Percentiles rank a stretch among this genome's conserved stretches.
phyloP scores from a whole-genome alignment of 805 yeast genomes.

The Saturnispora galanensis region DNA sequence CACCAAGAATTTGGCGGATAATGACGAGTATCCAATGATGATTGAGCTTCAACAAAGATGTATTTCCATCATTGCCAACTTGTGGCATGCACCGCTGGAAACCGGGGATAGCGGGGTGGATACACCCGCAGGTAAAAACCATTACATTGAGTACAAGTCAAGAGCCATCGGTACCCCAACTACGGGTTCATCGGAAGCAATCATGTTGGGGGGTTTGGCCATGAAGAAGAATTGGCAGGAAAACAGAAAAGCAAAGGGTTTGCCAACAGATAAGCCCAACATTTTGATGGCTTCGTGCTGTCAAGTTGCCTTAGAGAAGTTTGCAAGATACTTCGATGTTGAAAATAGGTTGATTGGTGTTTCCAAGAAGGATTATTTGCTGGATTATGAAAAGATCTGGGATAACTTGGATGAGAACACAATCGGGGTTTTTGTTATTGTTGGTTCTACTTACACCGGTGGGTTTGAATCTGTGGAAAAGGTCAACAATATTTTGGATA shows the following conservation, averaged over 20 bases:
- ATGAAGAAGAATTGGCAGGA: slow-evolving; percentile 86
- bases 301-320: slow-evolving; percentile 90
- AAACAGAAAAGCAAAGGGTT: slow-evolving; percentile 48
- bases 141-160: slow-evolving; percentile 10
- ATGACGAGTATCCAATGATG: slow-evolving; percentile 86
- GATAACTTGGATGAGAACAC: slow-evolving; percentile 80
- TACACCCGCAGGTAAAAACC: slow-evolving; percentile 9
- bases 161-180: slow-evolving; percentile 78
- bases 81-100: slow-evolving; percentile 64
- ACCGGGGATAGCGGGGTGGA: slow-evolving; percentile 15
- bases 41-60: slow-evolving; percentile 75
- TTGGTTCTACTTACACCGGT: slow-evolving; percentile 92
- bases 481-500: slow-evolving; percentile 56
- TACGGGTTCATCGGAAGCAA: slow-evolving; percentile 90
- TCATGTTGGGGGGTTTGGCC: slow-evolving; percentile 88
- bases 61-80: slow-evolving; percentile 62
- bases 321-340: slow-evolving; percentile 89
- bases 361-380: slow-evolving; percentile 47
- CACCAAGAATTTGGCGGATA: slow-evolving; percentile 83
- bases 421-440: slow-evolving; percentile 78
- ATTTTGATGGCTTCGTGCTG: slow-evolving; percentile 88
- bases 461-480: slow-evolving; percentile 71
- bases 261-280: slow-evolving; percentile 58
- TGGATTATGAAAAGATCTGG: slow-evolving; percentile 52
- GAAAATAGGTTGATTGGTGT: slow-evolving; percentile 73